phyloP scores from a whole-genome alignment of 371 early-diverging fungal species.

The Choanephora cucurbitarum region DNA sequence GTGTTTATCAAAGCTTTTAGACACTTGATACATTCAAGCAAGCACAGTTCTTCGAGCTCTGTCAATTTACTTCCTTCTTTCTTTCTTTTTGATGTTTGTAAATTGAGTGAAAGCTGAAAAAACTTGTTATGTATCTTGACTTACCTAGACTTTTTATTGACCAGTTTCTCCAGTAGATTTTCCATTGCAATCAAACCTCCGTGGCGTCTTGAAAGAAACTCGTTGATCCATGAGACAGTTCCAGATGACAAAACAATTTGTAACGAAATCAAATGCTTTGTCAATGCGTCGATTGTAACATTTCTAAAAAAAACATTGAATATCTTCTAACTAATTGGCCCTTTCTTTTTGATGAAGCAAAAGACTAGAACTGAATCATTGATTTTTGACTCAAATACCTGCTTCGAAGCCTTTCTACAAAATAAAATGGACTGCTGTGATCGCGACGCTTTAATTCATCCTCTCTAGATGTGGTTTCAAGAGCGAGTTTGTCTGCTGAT shows the following conservation, averaged over 20 bases:
- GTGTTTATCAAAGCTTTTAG: slow-evolving; percentile 58
- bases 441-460: slow-evolving; percentile 31
- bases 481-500: slow-evolving; percentile 16
- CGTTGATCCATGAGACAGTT: slow-evolving; percentile 59
- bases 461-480: slow-evolving; percentile 20
- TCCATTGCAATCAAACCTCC: slow-evolving; percentile 57
- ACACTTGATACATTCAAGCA: slow-evolving; percentile 64
- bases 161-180: slow-evolving; percentile 51
- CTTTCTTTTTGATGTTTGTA: slow-evolving; percentile 21
- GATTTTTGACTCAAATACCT: slow-evolving; percentile 23
- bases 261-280: slow-evolving; percentile 56
- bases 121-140: neutral
- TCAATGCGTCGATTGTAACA: slow-evolving; percentile 39
- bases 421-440: slow-evolving; percentile 44
- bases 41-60: slow-evolving; percentile 33
- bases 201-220: slow-evolving; percentile 55
- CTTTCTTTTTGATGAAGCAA: no score
- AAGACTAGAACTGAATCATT: no score
- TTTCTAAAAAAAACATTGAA: slow-evolving; percentile 26
- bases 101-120: neutral
- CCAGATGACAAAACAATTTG: slow-evolving; percentile 52
- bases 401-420: slow-evolving; percentile 43
- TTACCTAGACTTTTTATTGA: slow-evolving; percentile 50
- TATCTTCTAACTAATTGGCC: no score
- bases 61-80: slow-evolving; percentile 6